Conservation (phyloP, 2,329 filamentous ascomycete genomes). For the Cercospora zeina region DNA sequence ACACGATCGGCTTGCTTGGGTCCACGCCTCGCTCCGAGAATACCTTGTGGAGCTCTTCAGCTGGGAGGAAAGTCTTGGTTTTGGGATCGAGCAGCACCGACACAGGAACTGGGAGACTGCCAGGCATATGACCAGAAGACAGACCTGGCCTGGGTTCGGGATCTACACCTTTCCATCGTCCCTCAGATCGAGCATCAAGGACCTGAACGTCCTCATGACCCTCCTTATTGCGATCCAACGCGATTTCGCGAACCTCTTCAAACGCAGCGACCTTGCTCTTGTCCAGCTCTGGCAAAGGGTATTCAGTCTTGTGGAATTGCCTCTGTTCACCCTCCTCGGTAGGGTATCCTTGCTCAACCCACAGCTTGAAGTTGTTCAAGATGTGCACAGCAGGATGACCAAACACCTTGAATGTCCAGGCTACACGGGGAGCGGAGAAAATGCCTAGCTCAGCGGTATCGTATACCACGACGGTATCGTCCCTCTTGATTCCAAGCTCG, state of each 20-base stretch:
- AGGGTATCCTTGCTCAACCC: constrained; percentile 80
- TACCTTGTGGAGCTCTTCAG: constrained; percentile 69
- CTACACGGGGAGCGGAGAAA: constrained; percentile 89
- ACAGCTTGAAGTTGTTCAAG: constrained; percentile 93
- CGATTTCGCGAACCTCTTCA: constrained; percentile 78
- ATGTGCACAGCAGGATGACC: constrained; percentile 86
- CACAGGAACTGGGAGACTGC: constrained; percentile 80
- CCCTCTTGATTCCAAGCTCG: constrained; percentile 77
- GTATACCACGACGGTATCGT: constrained; percentile 92
- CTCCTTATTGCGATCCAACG: constrained; percentile 75
- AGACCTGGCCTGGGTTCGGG: constrained; percentile 82
- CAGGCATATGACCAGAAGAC: constrained; percentile 87
- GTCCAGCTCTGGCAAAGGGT: constrained; percentile 50
- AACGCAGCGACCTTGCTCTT: constrained; percentile 71
- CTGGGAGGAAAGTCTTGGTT: constrained; percentile 76
- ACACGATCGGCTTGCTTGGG: constrained; percentile 76
- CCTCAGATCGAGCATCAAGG: constrained; percentile 78
- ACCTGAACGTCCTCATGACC: constrained; percentile 82
- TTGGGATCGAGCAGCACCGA: constrained; percentile 75
- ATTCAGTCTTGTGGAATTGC: constrained; percentile 46
- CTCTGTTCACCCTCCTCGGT: constrained; percentile 74
- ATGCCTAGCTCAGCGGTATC: constrained; percentile 89
- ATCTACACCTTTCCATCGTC: constrained; percentile 77
- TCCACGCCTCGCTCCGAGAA: constrained; percentile 81
- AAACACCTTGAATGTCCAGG: constrained; percentile 88